phyloP scores from a whole-genome alignment of 495 filamentous ascomycete genomes.

The Sordaria brevicollis region DNA sequence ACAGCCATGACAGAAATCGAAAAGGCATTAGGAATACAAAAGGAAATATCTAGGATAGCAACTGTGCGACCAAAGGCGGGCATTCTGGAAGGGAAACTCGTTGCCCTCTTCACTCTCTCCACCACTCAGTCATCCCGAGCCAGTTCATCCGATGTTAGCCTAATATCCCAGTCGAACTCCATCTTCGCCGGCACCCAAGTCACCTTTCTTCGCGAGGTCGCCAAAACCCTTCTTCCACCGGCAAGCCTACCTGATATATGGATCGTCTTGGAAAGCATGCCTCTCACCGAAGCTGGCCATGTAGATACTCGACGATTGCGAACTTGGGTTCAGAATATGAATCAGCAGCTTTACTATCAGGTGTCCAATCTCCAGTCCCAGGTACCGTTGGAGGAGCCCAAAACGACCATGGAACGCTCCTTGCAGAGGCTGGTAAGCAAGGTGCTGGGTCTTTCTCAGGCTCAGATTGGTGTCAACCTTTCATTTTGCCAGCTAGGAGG shows the following conservation, averaged over 20 bases:
- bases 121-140: constrained; percentile 11
- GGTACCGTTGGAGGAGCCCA: constrained; percentile 21
- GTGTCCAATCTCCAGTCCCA: constrained; percentile 30
- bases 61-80: constrained; percentile 36
- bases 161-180: constrained; percentile 26
- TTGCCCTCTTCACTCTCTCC: constrained; percentile 31
- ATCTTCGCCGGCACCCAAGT: constrained; percentile 28
- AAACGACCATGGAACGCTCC: constrained; percentile 26
- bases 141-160: constrained; percentile 21
- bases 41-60: constrained; percentile 24
- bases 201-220: constrained; percentile 19
- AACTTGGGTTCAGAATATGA: constrained; percentile 40
- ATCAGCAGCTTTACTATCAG: constrained; percentile 31
- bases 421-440: constrained; percentile 30
- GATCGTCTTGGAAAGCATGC: constrained; percentile 35
- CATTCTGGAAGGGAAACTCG: constrained; percentile 33
- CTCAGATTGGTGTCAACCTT: constrained; percentile 32
- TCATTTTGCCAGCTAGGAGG: constrained; percentile 35
- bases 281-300: constrained; percentile 26
- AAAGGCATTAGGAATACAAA: constrained; percentile 13
- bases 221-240: constrained; percentile 16
- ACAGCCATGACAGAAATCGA: constrained; percentile 19
- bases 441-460: constrained; percentile 23
- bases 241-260: constrained; percentile 28
- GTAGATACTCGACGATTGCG: constrained; percentile 32